Evolutionary conservation across 2,329 filamentous ascomycete species (phyloP).

Genomic region (Colletotrichum simmondsii): DNA sequence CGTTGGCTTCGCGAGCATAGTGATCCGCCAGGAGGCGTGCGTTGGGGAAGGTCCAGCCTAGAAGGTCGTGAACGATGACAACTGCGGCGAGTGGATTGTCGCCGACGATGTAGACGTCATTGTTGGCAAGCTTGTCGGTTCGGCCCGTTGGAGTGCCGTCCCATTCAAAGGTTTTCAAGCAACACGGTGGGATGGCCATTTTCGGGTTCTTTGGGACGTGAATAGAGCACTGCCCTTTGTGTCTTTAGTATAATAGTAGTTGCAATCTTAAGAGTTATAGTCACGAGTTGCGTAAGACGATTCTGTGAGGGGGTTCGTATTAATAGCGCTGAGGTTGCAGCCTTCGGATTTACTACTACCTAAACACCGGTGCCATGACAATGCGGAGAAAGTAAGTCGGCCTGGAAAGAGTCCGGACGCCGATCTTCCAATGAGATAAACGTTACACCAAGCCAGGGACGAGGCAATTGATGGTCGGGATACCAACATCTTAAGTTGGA

Average conservation of each 20-base stretch:
- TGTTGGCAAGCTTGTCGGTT: slow-evolving; percentile 44
- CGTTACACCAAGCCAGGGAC: too few relatives aligned
- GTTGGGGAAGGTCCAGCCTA: slow-evolving; percentile 58
- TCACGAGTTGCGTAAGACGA: neutral
- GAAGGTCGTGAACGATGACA: slow-evolving; percentile 50
- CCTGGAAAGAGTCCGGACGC: too few relatives aligned
- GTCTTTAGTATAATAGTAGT: too few relatives aligned
- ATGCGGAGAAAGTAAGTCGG: too few relatives aligned
- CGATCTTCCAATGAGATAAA: too few relatives aligned
- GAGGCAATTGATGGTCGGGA: too few relatives aligned
- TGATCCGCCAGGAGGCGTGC: slow-evolving; percentile 57
- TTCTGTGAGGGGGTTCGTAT: neutral
- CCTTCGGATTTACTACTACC: neutral
- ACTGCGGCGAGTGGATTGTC: slow-evolving; percentile 46
- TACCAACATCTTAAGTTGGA: too few relatives aligned
- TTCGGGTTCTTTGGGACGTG: too few relatives aligned
- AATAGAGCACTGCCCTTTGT: too few relatives aligned
- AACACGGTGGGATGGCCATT: slow-evolving; percentile 39
- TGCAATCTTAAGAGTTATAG: too few relatives aligned
- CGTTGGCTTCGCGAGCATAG: slow-evolving; percentile 55
- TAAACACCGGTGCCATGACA: neutral
- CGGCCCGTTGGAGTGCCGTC: slow-evolving; percentile 48
- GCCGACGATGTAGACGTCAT: slow-evolving; percentile 50
- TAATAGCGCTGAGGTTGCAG: too few relatives aligned
- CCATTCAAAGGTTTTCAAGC: slow-evolving; percentile 52